Conservation (phyloP, 495 filamentous ascomycete species). For the Trichocladium uniseriatum region DNA sequence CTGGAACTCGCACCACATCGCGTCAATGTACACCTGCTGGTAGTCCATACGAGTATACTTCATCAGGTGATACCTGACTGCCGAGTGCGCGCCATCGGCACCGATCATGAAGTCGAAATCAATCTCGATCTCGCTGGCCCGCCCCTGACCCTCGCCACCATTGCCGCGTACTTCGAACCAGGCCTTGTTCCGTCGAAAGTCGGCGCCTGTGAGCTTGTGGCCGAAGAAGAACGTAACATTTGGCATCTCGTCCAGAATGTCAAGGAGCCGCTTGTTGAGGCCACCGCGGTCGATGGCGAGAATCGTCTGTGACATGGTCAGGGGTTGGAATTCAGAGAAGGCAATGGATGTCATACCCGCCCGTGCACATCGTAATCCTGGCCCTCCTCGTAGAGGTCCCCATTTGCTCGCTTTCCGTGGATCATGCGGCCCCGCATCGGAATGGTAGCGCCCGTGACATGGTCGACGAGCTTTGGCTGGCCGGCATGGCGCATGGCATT, state of each 20-base stretch:
- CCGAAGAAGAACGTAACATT: conserved; percentile 90
- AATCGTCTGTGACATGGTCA: conserved; percentile 35
- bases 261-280: conserved; percentile 79
- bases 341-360: too few relatives aligned
- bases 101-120: conserved; percentile 88
- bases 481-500: conserved; percentile 66
- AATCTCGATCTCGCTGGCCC: conserved; percentile 53
- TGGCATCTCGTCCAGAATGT: conserved; percentile 68
- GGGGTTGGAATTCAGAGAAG: too few relatives aligned
- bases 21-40: conserved; percentile 92
- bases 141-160: conserved; percentile 6
- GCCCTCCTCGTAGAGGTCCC: conserved; percentile 61
- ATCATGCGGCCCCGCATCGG: conserved; percentile 99
- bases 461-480: conserved; percentile 55
- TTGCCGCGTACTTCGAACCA: conserved; percentile 66
- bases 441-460: conserved; percentile 66
- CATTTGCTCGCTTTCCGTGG: conserved; percentile 58
- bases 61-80: conserved; percentile 85
- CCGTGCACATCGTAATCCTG: conserved; percentile 90
- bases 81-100: conserved; percentile 92
- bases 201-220: conserved; percentile 80
- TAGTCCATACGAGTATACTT: conserved; percentile 83
- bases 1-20: conserved; percentile 93
- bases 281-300: conserved; percentile 59
- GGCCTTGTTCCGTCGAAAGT: conserved; percentile 66